phyloP scores from a whole-genome alignment of 2,329 filamentous ascomycete genomes.

The Verticillium albo-atrum region DNA sequence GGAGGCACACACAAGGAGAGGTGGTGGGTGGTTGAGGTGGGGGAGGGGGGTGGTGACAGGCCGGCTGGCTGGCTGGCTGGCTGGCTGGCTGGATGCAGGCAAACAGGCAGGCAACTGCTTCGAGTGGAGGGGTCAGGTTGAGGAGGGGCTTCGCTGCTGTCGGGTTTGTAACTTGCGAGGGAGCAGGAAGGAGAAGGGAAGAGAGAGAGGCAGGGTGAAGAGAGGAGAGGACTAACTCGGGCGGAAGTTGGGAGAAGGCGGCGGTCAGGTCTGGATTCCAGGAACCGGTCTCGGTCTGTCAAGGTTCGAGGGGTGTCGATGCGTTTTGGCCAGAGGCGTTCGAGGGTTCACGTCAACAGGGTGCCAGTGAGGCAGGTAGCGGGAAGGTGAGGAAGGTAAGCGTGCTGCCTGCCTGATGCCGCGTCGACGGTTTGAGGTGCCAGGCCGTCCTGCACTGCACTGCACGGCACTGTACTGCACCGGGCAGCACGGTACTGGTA shows the following conservation, averaged over 20 bases:
- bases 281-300: background rate
- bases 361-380: background rate
- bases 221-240: constrained; percentile 6
- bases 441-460: background rate
- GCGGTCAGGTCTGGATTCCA: background rate
- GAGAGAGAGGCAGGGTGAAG: background rate
- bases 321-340: background rate
- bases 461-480: background rate
- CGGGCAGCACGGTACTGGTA: too few relatives aligned
- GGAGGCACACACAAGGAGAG: background rate
- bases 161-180: background rate
- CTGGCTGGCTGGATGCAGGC: background rate
- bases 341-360: background rate
- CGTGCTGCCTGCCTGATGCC: background rate
- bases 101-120: background rate
- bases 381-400: background rate
- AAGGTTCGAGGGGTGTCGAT: background rate
- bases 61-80: background rate
- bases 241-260: constrained; percentile 2
- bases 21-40: background rate
- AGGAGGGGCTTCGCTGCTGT: background rate
- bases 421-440: background rate
- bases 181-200: background rate
- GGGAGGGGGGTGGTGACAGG: constrained; percentile 6
- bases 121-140: background rate